These are phyloP conservation scores for Elaeis oleifera DNA, from an alignment of 202 grass and related monocot genomes.

Conservation along the genomic window DNA sequence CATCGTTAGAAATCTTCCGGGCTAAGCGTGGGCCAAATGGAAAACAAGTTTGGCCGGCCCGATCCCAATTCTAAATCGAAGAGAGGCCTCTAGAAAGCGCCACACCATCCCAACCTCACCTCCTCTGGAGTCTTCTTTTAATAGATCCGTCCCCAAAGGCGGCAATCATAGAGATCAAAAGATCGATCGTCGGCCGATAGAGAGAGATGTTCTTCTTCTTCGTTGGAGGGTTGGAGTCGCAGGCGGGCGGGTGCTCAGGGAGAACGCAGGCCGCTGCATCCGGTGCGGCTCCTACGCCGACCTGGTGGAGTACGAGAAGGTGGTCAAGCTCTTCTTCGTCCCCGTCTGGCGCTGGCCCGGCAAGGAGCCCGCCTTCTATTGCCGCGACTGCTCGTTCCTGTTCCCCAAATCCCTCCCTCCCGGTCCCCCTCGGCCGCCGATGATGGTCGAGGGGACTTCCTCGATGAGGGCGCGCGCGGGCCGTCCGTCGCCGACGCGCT, in stretches of 20 bases:
- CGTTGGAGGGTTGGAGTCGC: constrained; percentile 59
- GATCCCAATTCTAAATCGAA: no score
- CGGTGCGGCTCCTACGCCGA: constrained; percentile 14
- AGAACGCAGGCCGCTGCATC: constrained; percentile 39
- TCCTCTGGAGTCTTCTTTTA: no score
- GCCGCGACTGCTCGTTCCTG: constrained; percentile 48
- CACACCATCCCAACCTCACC: no score
- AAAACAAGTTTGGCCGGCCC: no score
- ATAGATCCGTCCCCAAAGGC: no score
- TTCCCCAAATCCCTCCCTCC: constrained; percentile 39
- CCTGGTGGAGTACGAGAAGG: constrained; percentile 24
- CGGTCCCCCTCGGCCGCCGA: background rate
- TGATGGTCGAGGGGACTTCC: background rate
- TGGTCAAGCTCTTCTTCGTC: constrained; percentile 64
- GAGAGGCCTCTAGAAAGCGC: no score
- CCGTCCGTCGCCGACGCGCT: background rate
- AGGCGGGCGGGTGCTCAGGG: constrained; percentile 53
- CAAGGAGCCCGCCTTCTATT: constrained; percentile 24
- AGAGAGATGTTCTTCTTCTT: constrained; percentile 83
- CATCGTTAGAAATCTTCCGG: no score
- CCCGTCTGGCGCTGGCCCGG: constrained; percentile 65
- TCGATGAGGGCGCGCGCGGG: constrained; percentile 23
- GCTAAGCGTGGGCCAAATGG: no score
- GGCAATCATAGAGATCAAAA: no score
- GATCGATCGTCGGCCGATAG: no score